Percentiles rank a stretch among this genome's conserved stretches.
These are phyloP conservation scores for Zygnema cylindricum DNA, from an alignment of 139 green algal genomes.

Conservation along the genomic window DNA sequence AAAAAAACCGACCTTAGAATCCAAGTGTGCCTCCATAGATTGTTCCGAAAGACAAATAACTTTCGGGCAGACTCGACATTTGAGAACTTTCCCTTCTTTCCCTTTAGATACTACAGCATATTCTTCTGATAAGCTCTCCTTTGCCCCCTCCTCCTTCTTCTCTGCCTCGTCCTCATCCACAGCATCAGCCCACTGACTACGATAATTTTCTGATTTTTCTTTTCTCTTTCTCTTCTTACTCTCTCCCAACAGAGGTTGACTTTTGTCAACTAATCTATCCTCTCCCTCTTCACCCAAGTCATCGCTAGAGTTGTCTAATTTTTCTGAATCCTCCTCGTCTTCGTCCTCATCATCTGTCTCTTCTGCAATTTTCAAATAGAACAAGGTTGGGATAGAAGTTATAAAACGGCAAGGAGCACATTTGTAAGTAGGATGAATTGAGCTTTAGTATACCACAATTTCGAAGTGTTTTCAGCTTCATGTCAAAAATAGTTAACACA, in stretches of 20 bases:
- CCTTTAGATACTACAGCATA: not conserved
- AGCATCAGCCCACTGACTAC: not conserved
- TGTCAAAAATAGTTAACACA: too few species aligned
- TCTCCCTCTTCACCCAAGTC: not conserved
- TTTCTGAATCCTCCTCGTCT: constrained; percentile 1
- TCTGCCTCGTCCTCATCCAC: constrained; percentile 18
- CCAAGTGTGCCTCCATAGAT: constrained; percentile 13
- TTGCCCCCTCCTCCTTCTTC: not conserved
- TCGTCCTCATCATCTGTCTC: not conserved
- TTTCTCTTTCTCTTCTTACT: not conserved
- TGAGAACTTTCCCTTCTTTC: constrained; percentile 4
- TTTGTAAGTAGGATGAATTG: too few species aligned
- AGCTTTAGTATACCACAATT: too few species aligned
- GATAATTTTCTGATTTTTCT: not conserved
- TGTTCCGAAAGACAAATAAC: not conserved
- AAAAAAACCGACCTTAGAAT: not conserved
- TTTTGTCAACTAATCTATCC: too few species aligned
- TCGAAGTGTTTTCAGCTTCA: too few species aligned
- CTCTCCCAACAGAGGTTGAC: too few species aligned
- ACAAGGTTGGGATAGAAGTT: not conserved
- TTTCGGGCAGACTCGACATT: constrained; percentile 16
- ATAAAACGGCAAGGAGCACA: too few species aligned
- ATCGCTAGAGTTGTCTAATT: not conserved
- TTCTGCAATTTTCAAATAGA: not conserved
- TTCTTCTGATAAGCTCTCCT: not conserved